Base-by-base conservation (phyloP, 192 early-diverging fungal genomes). In the Dissophora ornata region DNA sequence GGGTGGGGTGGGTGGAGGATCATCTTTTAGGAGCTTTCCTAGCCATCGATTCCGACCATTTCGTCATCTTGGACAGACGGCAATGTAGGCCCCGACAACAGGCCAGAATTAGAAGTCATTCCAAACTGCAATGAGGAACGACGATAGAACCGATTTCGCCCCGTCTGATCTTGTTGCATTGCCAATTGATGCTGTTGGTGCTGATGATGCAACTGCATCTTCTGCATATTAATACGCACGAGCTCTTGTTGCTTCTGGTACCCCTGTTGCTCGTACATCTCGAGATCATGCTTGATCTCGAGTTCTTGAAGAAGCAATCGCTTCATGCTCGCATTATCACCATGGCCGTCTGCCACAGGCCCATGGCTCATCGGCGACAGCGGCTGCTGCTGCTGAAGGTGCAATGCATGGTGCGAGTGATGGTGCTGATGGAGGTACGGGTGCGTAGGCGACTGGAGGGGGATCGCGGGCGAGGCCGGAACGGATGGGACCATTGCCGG, bases 171-270 rank as follows among this genome's bases (percentile, higher is more conserved):
- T 18, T 67, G 64, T 4, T 49, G 33, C 5, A 25, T 32, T 18
- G 48, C 36, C 4, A 44, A 18, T 28, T 69, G 56, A n/a, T 26
- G 51, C 28, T 69, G 65, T 10, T 67, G 56, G 6, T 32, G 21
- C 18, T 57, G 55, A 25, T 69, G 67, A 19, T 62, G 68, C 11
- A 47, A 38, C 10, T 70, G 38, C 8, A 55, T 25, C 41, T 55
- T 41, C 44, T 70, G 68, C 49, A 68, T 41, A 1, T 51, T 57
- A 24, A 62, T 38, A 7, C 22, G 60, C 1, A 36, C 47, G 22
- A 68, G 26, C 29, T 68, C 46, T 24, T 68, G 66, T 4, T 67
- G 66, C 25, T 58, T 50, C 18, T 49, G 66, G 1, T 30, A 42
- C 22, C 48, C 32, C 29, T 68, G 45, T 9, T 68, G 54, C 42